Conservation (phyloP, 345 rosid genomes). For the Raphanus sativus region DNA sequence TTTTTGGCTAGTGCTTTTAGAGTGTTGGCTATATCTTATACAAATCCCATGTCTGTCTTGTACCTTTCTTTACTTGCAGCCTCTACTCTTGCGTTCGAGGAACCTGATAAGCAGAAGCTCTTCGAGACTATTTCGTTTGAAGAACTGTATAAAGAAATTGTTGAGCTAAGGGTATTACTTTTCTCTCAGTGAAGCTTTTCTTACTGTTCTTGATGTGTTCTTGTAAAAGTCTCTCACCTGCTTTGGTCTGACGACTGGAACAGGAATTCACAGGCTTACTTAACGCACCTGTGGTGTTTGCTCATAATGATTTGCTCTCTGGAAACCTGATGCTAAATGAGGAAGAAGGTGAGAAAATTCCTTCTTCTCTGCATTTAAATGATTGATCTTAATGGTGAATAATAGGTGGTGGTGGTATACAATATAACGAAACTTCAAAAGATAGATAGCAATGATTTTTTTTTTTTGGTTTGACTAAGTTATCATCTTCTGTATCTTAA, state of each 20-base stretch:
- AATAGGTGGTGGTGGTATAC: not conserved
- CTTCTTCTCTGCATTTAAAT: not conserved
- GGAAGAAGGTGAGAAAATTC: conserved; percentile 57
- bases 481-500: conserved; percentile 9
- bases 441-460: not conserved
- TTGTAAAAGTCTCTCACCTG: not conserved
- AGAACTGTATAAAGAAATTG: conserved; percentile 65
- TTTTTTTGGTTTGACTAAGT: not conserved
- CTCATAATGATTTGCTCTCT: conserved; percentile 93
- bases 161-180: conserved; percentile 67
- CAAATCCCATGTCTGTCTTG: not conserved
- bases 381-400: conserved; percentile 8
- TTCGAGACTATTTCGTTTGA: conserved; percentile 66
- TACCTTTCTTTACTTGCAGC: conserved; percentile 53
- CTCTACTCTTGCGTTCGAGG: conserved; percentile 67
- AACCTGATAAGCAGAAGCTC: conserved; percentile 61
- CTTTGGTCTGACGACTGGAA: conserved; percentile 40
- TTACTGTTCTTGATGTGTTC: conserved; percentile 9
- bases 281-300: conserved; percentile 80
- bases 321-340: conserved; percentile 92
- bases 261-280: conserved; percentile 83
- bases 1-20: not conserved
- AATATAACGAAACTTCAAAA: conserved; percentile 3
- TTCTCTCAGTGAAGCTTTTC: conserved; percentile 7
- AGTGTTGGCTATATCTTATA: not conserved